Evolutionary conservation across 768 basidiomycete species (phyloP).

Genomic region (Naganishia onofrii): DNA sequence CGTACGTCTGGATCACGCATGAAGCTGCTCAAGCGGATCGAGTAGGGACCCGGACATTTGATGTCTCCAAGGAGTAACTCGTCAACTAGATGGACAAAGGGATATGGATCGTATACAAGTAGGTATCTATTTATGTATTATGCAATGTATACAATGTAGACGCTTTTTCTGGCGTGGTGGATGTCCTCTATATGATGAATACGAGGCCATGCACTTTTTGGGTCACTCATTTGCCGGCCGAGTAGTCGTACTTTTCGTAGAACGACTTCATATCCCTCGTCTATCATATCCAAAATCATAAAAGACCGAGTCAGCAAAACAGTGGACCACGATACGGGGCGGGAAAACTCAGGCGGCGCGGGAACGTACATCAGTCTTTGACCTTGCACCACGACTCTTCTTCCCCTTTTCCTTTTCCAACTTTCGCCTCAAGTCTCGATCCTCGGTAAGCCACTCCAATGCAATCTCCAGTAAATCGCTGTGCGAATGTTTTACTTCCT

Average conservation of each 20-base stretch:
- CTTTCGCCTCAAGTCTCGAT: slow-evolving; percentile 59
- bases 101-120: too few species aligned
- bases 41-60: slow-evolving; percentile 63
- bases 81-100: too few species aligned
- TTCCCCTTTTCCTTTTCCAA: slow-evolving; percentile 59
- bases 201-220: neutral
- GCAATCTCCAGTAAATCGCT: slow-evolving; percentile 68
- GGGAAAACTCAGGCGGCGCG: neutral
- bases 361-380: slow-evolving; percentile 42
- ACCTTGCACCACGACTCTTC: slow-evolving; percentile 54
- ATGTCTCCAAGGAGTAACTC: slow-evolving; percentile 29
- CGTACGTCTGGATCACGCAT: slow-evolving; percentile 84
- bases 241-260: slow-evolving; percentile 52
- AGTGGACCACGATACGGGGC: neutral
- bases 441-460: slow-evolving; percentile 81
- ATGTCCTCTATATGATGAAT: neutral
- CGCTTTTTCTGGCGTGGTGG: neutral
- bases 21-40: slow-evolving; percentile 74
- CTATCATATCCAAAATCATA: slow-evolving; percentile 29
- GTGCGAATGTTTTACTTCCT: slow-evolving; percentile 35
- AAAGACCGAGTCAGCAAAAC: neutral
- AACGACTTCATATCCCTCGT: slow-evolving; percentile 51
- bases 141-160: too few species aligned
- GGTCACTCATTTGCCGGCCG: slow-evolving; percentile 20
- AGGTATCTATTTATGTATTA: neutral